Conservation (phyloP, 176 grass and related monocot genomes). For the Aegilops speltoides region DNA sequence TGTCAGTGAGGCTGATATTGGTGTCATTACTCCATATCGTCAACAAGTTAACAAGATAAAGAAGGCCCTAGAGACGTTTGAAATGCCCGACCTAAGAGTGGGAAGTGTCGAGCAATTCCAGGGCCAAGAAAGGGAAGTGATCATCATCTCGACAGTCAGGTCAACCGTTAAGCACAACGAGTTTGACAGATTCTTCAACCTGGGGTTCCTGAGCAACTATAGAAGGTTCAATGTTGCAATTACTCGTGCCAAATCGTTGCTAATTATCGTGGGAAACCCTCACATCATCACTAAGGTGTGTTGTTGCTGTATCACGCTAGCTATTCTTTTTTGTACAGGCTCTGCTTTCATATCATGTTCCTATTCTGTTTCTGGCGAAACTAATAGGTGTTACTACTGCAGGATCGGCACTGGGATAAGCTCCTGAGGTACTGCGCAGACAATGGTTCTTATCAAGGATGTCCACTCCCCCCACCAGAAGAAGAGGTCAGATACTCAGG, state of each 20-base stretch:
- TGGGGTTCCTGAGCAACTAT: conserved; percentile 86
- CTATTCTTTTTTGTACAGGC: background rate
- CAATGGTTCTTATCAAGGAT: conserved; percentile 88
- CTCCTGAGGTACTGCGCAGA: conserved; percentile 78
- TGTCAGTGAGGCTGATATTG: conserved; percentile 60
- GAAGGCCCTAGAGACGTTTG: conserved; percentile 70
- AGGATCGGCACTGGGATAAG: conserved; percentile 90
- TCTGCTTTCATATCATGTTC: conserved; percentile 7
- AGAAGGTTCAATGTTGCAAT: conserved; percentile 90
- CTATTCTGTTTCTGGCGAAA: conserved; percentile 22
- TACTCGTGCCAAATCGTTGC: conserved; percentile 84
- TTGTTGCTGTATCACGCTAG: background rate
- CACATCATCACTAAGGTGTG: conserved; percentile 82
- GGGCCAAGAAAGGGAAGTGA: conserved; percentile 88
- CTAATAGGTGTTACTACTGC: conserved; percentile 16
- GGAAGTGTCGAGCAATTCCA: conserved; percentile 94
- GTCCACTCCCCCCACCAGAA: conserved; percentile 70
- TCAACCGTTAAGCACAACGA: conserved; percentile 90
- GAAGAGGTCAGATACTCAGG: conserved; percentile 27
- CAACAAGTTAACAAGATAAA: conserved; percentile 86
- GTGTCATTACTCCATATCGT: conserved; percentile 88
- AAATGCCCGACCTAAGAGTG: conserved; percentile 77
- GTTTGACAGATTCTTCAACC: conserved; percentile 69
- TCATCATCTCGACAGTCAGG: conserved; percentile 94
- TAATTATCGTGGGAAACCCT: conserved; percentile 88